phyloP scores from a whole-genome alignment of 495 filamentous ascomycete genomes.

The Glutinoglossum americanum region DNA sequence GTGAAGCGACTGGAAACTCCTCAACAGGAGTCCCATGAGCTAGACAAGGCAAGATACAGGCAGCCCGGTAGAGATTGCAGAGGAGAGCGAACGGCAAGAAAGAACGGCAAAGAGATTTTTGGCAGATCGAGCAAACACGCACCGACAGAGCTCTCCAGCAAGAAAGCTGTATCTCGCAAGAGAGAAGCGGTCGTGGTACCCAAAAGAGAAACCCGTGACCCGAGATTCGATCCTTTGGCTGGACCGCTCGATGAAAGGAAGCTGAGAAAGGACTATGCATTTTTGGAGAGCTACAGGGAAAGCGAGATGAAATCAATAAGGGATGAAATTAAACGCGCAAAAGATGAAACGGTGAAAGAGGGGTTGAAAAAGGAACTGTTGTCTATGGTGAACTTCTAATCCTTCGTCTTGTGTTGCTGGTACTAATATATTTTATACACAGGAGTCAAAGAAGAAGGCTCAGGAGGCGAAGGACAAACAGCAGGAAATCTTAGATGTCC shows the following conservation, averaged over 20 bases:
- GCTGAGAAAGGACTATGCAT: conserved; percentile 50
- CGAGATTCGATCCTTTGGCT: conserved; percentile 51
- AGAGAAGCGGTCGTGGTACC: conserved; percentile 41
- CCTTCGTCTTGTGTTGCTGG: not conserved
- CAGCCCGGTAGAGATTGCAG: not conserved
- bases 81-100: not conserved
- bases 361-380: conserved; percentile 41
- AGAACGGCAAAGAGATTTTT: conserved; percentile 5
- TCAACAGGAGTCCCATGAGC: conserved; percentile 5
- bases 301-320: conserved; percentile 57
- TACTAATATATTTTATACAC: conserved; percentile 3
- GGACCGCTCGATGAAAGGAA: conserved; percentile 29
- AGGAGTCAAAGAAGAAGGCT: conserved; percentile 44
- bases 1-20: conserved; percentile 11
- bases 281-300: conserved; percentile 66
- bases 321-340: conserved; percentile 38
- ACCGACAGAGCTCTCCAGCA: conserved; percentile 57
- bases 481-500: conserved; percentile 40
- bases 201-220: conserved; percentile 45
- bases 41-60: not conserved
- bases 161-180: conserved; percentile 56
- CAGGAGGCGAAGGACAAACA: conserved; percentile 43
- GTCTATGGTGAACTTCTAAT: conserved; percentile 22
- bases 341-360: conserved; percentile 37
- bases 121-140: conserved; percentile 69